A percentile compares a stretch with the other conserved stretches of the same genome.
phyloP scores from a whole-genome alignment of 2,329 filamentous ascomycete species.

The Talaromyces sp. region DNA sequence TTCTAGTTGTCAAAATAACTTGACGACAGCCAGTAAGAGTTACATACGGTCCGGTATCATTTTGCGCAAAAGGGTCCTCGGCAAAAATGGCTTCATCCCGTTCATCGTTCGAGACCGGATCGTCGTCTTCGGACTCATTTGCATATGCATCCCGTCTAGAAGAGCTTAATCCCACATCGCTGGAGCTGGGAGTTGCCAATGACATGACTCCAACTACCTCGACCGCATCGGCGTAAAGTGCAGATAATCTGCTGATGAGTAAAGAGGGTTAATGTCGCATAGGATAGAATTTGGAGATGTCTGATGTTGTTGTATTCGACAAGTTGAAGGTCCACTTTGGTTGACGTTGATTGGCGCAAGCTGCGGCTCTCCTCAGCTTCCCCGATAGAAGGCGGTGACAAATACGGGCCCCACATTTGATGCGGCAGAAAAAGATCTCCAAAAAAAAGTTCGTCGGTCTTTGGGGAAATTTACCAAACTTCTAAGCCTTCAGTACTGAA shows the following conservation, averaged over 20 bases:
- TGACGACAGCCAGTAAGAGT: not conserved
- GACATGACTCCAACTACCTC: conserved; percentile 23
- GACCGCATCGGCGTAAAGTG: conserved; percentile 7
- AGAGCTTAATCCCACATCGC: conserved; percentile 17
- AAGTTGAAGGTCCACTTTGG: not conserved
- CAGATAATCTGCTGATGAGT: conserved; percentile 9
- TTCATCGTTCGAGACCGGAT: conserved; percentile 19
- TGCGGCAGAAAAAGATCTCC: conserved; percentile 29
- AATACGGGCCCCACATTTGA: conserved; percentile 9
- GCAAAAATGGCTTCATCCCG: conserved; percentile 20
- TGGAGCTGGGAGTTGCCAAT: conserved; percentile 22
- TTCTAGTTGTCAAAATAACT: not conserved
- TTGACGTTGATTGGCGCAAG: conserved; percentile 7
- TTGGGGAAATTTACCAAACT: conserved; percentile 13
- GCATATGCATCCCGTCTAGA: conserved; percentile 10
- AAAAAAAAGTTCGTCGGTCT: conserved; percentile 24
- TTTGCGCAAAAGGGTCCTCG: conserved; percentile 27
- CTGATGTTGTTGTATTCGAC: not conserved
- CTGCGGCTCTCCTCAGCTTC: not conserved
- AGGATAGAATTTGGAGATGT: not conserved
- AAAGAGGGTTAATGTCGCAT: not conserved
- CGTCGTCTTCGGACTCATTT: conserved; percentile 19
- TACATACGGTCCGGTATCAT: conserved; percentile 33
- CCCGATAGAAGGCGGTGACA: conserved; percentile 25
- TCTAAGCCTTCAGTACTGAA: conserved; percentile 26